Conservation (phyloP, 163 green algal genomes). For the Scenedesmus sp. region DNA sequence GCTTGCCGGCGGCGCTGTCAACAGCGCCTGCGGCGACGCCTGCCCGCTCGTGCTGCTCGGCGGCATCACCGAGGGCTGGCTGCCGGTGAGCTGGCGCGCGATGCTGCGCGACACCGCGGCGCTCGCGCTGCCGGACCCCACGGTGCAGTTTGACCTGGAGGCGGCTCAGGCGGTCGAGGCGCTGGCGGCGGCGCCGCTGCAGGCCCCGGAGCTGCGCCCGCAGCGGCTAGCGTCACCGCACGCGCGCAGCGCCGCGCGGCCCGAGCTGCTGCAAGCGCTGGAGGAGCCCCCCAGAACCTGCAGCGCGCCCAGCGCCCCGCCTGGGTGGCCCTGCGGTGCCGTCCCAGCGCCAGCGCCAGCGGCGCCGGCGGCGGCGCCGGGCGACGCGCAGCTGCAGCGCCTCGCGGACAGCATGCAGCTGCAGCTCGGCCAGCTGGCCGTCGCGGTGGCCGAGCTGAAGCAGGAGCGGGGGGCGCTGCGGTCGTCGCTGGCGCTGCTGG, state of each 20-base stretch:
- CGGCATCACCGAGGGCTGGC: background rate
- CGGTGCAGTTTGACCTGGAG: constrained; percentile 21
- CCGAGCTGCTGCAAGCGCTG: too few species aligned
- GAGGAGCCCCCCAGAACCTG: too few species aligned
- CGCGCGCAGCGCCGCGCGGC: too few species aligned
- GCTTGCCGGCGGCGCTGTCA: background rate
- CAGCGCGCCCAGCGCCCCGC: too few species aligned
- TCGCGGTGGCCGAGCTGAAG: constrained; percentile 59
- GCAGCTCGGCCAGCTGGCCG: constrained; percentile 59
- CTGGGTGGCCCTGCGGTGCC: too few species aligned
- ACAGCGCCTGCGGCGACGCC: background rate
- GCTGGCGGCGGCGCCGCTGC: too few species aligned
- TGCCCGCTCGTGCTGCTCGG: background rate
- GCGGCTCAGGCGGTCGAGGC: too few species aligned
- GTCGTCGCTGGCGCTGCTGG: constrained; percentile 19
- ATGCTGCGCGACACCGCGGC: constrained; percentile 24
- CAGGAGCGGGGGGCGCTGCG: constrained; percentile 33
- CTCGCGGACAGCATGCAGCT: constrained; percentile 59
- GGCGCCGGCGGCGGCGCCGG: constrained; percentile 32
- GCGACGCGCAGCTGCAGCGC: constrained; percentile 51
- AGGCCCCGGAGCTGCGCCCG: too few species aligned
- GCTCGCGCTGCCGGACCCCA: constrained; percentile 15
- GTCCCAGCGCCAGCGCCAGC: background rate
- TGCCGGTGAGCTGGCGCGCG: constrained; percentile 29
- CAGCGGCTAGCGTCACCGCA: too few species aligned